Base-by-base conservation (phyloP, 1,139 yeast genomes). In the Arxiozyma telluris region DNA sequence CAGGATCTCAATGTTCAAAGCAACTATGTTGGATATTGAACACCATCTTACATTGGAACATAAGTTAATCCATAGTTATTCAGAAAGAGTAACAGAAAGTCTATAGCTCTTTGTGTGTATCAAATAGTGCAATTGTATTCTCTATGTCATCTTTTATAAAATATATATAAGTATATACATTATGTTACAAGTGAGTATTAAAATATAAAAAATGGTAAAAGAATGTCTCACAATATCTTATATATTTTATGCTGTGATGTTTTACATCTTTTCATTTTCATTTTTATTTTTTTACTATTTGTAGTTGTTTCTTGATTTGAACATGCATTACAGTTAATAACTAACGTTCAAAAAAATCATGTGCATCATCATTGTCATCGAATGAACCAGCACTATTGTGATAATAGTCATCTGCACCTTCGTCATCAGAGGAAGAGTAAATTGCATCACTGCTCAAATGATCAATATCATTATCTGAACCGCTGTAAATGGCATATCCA, bases 311-410 rank as follows among this genome's bases (percentile, higher is more conserved):
- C 11, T 27, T 27, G 11, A 8, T 8, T 5, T 27, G 11, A 27
- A 27, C 30, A 27, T 27, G 11, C 30, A 27, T 27, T 23, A 27
- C 4, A 9, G 11, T 9, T 27, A 27, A 27, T 9, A 27, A 34
- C 39, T 34, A 76, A 60, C 79, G 77, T 47, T 76, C 82, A 64
- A 79, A 79, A 48, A 78, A 64, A 15, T 76, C 70, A 43, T 70
- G 30, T 8, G 30, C 73, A 47, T 71, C 70, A 51, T 64, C 71
- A 47, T 55, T 64, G 17, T 64, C 72, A 21, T 66, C 70, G 6
- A 45, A 45, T 18, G 41, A 20, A 55, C 80, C 82, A 58, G 77
- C 81, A 41, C 76, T 81, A 38, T 75, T 81, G 56, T 76, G 76
- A 44, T 76, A 74, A 21, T 73, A 76, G 11, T 67, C 72, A 44